Base-by-base conservation (phyloP, 2,329 filamentous ascomycete species). In the Cladosporium cucumerinum region DNA sequence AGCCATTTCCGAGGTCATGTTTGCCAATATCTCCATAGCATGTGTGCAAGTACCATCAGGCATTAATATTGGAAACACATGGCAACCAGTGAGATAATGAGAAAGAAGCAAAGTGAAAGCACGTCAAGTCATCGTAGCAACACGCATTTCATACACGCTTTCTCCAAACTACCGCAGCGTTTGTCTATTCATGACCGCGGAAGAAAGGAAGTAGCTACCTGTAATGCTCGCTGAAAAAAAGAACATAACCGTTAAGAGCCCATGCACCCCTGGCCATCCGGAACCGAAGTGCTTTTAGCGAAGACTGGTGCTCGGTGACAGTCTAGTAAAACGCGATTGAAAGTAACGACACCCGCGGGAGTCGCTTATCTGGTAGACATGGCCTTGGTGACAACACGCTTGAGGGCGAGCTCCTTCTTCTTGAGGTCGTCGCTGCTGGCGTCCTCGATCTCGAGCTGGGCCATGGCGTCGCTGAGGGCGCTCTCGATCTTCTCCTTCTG, bases 401-500 rank as follows among this genome's bases (percentile, higher is more conserved):
- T 99, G 71, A 99, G 87, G 68, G 93, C 93, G 72, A 99, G 86
- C 87, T 99, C 95, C 89, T 97, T 96, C 92, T 98, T 98, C 92
- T 96, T 98, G 74, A 99, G 86, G 79, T 99, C 95, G 74, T 99
- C 96, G 68, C 93, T 91, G 69, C 84, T 82, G 65, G 92, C 91
- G 73, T 99, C 96, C 82, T 94, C 91, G 77, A 99, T 84, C 88
- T 99, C 95, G 70, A 99, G 91, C 83, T 96, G 90, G 70, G 88
- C 91, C 95, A 99, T 98, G 74, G 95, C 95, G 76, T 99, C 95
- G 81, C 90, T 94, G 74, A 99, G 91, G 73, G 93, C 91, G 78
- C 90, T 89, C 88, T 99, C 95, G 72, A 99, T 97, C 90, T 97
- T 98, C 84, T 97, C 93, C 90, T 97, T 97, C 87, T 96, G 93